Evolutionary conservation across 805 yeast species (phyloP).

Genomic region (Candida khao-thaluensis): DNA sequence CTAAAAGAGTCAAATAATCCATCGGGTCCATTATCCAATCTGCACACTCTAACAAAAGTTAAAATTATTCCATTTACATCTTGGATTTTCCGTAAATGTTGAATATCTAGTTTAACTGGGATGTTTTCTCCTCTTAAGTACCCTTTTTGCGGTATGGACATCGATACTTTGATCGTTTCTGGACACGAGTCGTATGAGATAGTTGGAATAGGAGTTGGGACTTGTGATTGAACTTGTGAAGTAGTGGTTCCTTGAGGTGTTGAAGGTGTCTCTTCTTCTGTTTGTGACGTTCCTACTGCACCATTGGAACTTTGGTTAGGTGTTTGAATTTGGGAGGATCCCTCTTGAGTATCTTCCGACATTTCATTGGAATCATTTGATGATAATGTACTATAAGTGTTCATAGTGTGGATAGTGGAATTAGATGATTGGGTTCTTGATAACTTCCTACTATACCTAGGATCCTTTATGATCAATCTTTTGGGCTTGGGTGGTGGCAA

Average conservation of each 20-base stretch:
- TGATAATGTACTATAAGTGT: conserved; percentile 30
- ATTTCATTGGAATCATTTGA: conserved; percentile 30
- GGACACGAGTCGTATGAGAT: conserved; percentile 17
- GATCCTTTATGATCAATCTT: conserved; percentile 58
- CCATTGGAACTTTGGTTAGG: too few relatives aligned
- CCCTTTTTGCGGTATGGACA: conserved; percentile 57
- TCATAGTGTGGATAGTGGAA: conserved; percentile 30
- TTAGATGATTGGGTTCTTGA: conserved; percentile 37
- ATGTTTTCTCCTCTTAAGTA: conserved; percentile 76
- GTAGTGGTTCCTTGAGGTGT: neutral
- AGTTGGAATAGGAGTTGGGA: conserved; percentile 8
- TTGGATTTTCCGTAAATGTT: conserved; percentile 69
- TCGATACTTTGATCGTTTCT: conserved; percentile 34
- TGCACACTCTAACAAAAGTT: conserved; percentile 77
- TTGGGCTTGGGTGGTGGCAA: conserved; percentile 69
- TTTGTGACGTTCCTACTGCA: neutral
- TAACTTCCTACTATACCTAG: conserved; percentile 27
- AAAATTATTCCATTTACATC: conserved; percentile 72
- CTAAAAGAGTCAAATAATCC: conserved; percentile 70
- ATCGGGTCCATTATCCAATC: conserved; percentile 57
- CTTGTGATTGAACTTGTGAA: conserved; percentile 5
- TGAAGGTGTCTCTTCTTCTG: neutral
- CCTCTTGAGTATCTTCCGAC: neutral
- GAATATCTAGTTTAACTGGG: conserved; percentile 64
- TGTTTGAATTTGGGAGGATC: neutral